These are phyloP conservation scores for Mycena alexandri DNA, from an alignment of 768 basidiomycete genomes.

Conservation along the genomic window DNA sequence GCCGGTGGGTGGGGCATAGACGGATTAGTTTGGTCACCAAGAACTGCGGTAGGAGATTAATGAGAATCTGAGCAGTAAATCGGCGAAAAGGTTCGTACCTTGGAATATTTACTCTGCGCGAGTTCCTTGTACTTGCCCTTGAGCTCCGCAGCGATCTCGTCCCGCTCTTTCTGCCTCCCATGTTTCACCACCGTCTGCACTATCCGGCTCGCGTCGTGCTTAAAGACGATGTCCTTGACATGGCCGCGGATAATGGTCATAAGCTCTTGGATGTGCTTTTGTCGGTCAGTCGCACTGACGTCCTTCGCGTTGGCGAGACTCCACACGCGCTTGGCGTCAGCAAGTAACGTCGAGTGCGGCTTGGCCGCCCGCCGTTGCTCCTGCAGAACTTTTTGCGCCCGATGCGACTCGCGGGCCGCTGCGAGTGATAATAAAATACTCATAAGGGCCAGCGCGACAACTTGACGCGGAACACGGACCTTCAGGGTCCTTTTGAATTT, in stretches of 20 bases:
- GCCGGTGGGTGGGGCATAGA: slow-evolving; percentile 78
- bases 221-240: slow-evolving; percentile 88
- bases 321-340: slow-evolving; percentile 84
- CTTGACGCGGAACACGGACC: slow-evolving; percentile 51
- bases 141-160: slow-evolving; percentile 86
- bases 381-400: slow-evolving; percentile 73
- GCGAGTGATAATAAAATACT: slow-evolving; percentile 9
- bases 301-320: slow-evolving; percentile 79
- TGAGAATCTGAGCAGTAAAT: neutral
- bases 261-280: slow-evolving; percentile 78
- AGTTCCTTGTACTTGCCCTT: slow-evolving; percentile 84
- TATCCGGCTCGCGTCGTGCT: slow-evolving; percentile 92
- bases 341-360: slow-evolving; percentile 78
- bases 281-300: slow-evolving; percentile 76
- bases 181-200: slow-evolving; percentile 87
- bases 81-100: slow-evolving; percentile 58
- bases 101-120: slow-evolving; percentile 91
- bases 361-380: slow-evolving; percentile 82
- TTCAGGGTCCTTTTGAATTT: slow-evolving; percentile 73
- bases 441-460: neutral
- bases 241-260: slow-evolving; percentile 84
- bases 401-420: slow-evolving; percentile 80
- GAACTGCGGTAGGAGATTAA: slow-evolving; percentile 61
- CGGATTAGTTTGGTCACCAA: slow-evolving; percentile 85
- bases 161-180: slow-evolving; percentile 79